Evolutionary conservation across 768 basidiomycete genomes (phyloP).

Genomic region (Chalciporus piperatus): DNA sequence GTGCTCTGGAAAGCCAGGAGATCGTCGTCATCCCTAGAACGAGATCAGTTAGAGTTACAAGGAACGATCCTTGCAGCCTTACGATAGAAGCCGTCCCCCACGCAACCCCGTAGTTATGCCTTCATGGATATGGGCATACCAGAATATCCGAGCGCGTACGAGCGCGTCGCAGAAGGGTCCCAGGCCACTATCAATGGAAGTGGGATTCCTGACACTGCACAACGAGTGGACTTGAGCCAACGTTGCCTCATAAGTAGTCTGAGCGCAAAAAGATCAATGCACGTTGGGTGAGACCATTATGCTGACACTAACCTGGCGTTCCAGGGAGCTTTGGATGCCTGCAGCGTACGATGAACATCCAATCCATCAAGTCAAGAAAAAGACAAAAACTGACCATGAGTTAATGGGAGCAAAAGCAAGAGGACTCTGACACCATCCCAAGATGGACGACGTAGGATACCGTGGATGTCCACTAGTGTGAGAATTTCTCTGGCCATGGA

Average conservation of each 20-base stretch:
- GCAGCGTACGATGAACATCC: slow-evolving; percentile 7
- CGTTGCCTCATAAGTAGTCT: slow-evolving; percentile 77
- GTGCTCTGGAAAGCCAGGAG: slow-evolving; percentile 67
- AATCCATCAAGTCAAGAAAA: not conserved
- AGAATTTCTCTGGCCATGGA: slow-evolving; percentile 76
- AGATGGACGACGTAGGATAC: slow-evolving; percentile 73
- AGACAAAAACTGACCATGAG: slow-evolving; percentile 59
- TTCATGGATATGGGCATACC: slow-evolving; percentile 87
- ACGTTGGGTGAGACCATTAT: not conserved
- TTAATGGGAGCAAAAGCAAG: slow-evolving; percentile 75
- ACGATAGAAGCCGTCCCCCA: slow-evolving; percentile 84
- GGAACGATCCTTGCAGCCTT: slow-evolving; percentile 27
- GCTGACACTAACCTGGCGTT: slow-evolving; percentile 17
- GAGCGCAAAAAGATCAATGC: slow-evolving; percentile 10
- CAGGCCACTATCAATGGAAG: slow-evolving; percentile 47
- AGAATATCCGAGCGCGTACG: slow-evolving; percentile 79
- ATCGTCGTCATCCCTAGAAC: slow-evolving; percentile 68
- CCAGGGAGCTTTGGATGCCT: slow-evolving; percentile 29
- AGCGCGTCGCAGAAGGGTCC: slow-evolving; percentile 55
- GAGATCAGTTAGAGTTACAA: slow-evolving; percentile 2
- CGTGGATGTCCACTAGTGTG: slow-evolving; percentile 74
- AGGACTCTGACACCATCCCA: slow-evolving; percentile 86
- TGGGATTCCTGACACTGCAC: slow-evolving; percentile 51
- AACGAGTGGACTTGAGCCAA: slow-evolving; percentile 79
- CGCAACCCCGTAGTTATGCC: slow-evolving; percentile 77